Evolutionary conservation across 164 flowering plant genomes (phyloP).

Genomic region (Houttuynia cordata): DNA sequence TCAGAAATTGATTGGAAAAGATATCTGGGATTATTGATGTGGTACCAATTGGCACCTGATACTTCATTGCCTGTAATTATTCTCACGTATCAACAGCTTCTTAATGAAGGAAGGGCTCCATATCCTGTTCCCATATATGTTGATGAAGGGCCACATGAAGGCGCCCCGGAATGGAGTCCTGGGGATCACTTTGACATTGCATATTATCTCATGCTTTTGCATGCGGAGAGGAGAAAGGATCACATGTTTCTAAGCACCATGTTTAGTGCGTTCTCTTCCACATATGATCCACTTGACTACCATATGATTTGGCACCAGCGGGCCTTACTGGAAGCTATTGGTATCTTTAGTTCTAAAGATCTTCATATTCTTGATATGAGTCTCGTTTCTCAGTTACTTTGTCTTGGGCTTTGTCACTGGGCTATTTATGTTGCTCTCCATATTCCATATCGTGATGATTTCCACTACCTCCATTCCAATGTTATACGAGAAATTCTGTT

Average conservation of each 20-base stretch:
- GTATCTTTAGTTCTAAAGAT: conserved; percentile 67
- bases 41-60: conserved; percentile 82
- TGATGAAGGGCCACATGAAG: conserved; percentile 64
- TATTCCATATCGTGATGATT: conserved; percentile 66
- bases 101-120: conserved; percentile 64
- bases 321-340: conserved; percentile 76
- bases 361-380: conserved; percentile 93
- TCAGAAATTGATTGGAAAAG: conserved; percentile 81
- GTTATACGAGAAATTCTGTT: conserved; percentile 82
- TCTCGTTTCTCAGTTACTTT: conserved; percentile 72
- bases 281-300: conserved; percentile 87
- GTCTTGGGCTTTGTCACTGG: conserved; percentile 84
- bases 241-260: conserved; percentile 55
- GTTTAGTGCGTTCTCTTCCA: conserved; percentile 92
- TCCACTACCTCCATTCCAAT: conserved; percentile 64
- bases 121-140: conserved; percentile 72
- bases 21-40: conserved; percentile 82
- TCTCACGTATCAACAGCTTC: conserved; percentile 56
- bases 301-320: conserved; percentile 99
- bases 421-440: conserved; percentile 97
- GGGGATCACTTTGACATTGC: conserved; percentile 59
- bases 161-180: conserved; percentile 18
- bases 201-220: conserved; percentile 91
- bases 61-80: conserved; percentile 49
- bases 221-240: conserved; percentile 45